Evolutionary conservation across 352 stramenopile species (phyloP).

Genomic region (Saprolegnia parasitica): DNA sequence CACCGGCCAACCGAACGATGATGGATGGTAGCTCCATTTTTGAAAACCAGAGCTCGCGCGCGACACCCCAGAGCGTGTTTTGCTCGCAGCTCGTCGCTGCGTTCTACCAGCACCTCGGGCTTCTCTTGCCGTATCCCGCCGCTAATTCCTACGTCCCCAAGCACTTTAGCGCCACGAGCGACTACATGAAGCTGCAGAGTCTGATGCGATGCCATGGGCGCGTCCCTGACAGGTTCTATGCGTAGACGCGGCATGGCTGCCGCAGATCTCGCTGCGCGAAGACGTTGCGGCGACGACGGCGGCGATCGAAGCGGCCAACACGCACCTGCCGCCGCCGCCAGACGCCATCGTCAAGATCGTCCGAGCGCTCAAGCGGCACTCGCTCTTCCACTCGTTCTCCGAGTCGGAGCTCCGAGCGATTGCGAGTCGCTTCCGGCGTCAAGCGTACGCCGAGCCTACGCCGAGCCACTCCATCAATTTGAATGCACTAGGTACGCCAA

Average conservation of each 20-base stretch:
- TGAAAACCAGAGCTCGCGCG: slow-evolving; percentile 60
- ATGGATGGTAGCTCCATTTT: slow-evolving; percentile 57
- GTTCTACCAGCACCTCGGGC: slow-evolving; percentile 73
- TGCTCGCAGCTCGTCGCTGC: slow-evolving; percentile 76
- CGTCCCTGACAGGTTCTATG: background rate
- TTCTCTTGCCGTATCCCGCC: slow-evolving; percentile 75
- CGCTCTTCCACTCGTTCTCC: slow-evolving; percentile 74
- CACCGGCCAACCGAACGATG: too few species aligned
- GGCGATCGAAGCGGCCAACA: slow-evolving; percentile 28
- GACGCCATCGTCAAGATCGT: slow-evolving; percentile 40
- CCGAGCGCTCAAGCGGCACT: slow-evolving; percentile 62
- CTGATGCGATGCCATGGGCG: background rate
- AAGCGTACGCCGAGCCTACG: slow-evolving; percentile 35
- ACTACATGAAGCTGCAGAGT: slow-evolving; percentile 76
- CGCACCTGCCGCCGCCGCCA: slow-evolving; percentile 31
- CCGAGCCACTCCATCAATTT: too few species aligned
- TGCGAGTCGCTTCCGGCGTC: slow-evolving; percentile 54
- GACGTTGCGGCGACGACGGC: slow-evolving; percentile 33
- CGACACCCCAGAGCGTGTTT: slow-evolving; percentile 57
- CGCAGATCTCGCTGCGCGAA: slow-evolving; percentile 60
- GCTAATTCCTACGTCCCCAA: slow-evolving; percentile 85
- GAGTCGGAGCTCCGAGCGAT: slow-evolving; percentile 58
- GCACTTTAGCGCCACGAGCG: slow-evolving; percentile 57
- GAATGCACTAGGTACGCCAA: slow-evolving; percentile 27
- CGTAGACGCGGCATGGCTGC: slow-evolving; percentile 52